A percentile compares a stretch with the other conserved stretches of the same genome.
Evolutionary conservation across 441 rosid genomes (phyloP).

Genomic region (Corymbia calophylla): DNA sequence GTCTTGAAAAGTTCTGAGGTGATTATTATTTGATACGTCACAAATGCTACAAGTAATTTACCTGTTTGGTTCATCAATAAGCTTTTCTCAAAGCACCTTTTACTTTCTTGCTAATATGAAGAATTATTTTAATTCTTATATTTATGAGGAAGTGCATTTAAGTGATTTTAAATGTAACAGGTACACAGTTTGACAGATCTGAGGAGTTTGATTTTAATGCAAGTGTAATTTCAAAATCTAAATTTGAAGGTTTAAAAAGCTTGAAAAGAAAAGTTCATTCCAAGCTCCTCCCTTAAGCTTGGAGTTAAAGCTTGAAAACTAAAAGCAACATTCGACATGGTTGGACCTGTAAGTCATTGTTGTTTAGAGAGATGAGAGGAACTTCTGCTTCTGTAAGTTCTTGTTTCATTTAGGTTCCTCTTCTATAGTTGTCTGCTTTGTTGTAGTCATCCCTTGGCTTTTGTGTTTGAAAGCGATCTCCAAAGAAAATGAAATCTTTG

Average conservation of each 20-base stretch:
- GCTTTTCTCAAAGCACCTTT: neutral
- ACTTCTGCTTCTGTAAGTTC: constrained; percentile 80
- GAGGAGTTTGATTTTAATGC: neutral
- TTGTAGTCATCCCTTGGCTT: neutral
- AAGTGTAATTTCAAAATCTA: neutral
- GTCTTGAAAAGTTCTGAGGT: neutral
- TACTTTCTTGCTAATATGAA: neutral
- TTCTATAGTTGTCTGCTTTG: neutral
- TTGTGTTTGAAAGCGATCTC: neutral
- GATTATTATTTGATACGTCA: neutral
- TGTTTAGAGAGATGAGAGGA: constrained; percentile 74
- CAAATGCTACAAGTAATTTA: neutral
- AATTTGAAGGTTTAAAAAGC: neutral
- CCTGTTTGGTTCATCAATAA: neutral
- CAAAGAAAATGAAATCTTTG: neutral
- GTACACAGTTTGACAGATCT: neutral
- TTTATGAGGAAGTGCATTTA: neutral
- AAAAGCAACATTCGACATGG: neutral
- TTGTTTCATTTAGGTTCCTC: neutral
- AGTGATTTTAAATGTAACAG: neutral
- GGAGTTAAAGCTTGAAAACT: neutral
- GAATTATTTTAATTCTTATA: neutral
- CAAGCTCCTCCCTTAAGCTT: neutral
- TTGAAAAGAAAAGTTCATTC: neutral
- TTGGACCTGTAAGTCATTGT: neutral